A percentile compares a stretch with the other conserved stretches of the same genome.
These are phyloP conservation scores for Conticribra weissflogii DNA, from an alignment of 108 stramenopile genomes.

Conservation along the genomic window DNA sequence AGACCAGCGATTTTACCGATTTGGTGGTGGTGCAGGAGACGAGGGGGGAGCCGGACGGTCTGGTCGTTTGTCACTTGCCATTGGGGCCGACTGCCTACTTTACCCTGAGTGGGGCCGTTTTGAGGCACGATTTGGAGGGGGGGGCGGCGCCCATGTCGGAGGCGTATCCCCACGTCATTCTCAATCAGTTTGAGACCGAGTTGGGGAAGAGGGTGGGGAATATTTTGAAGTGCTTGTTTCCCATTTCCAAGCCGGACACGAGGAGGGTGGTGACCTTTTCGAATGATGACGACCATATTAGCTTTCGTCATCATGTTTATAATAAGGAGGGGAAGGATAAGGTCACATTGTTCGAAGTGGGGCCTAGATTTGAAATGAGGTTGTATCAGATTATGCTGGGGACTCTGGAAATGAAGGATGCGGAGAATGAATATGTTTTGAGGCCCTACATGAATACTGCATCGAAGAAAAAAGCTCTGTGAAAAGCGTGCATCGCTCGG, in stretches of 20 bases:
- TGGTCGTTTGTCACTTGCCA: constrained; percentile 97
- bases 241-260: constrained; percentile 90
- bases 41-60: constrained; percentile 98
- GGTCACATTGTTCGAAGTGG: constrained; percentile 94
- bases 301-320: constrained; percentile 98
- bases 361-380: constrained; percentile 98
- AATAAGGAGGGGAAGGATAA: constrained; percentile 81
- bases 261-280: constrained; percentile 94
- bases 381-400: constrained; percentile 95
- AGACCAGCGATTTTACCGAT: constrained; percentile 94
- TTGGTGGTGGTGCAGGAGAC: constrained; percentile 97
- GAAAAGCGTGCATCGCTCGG: too few species aligned
- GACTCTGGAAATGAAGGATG: constrained; percentile 95
- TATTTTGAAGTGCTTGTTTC: constrained; percentile 95
- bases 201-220: constrained; percentile 92
- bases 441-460: constrained; percentile 98
- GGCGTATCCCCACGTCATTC: constrained; percentile 93
- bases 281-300: constrained; percentile 95
- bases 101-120: constrained; percentile 85
- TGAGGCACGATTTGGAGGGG: constrained; percentile 96
- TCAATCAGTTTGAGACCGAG: constrained; percentile 84
- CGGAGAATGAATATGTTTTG: constrained; percentile 97
- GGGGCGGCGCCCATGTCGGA: constrained; percentile 96
- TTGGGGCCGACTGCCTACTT: constrained; percentile 98
- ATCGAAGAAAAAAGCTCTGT: constrained; percentile 82